These are phyloP conservation scores for Schwanniomyces yamadae DNA, from an alignment of 805 yeast species.

Conservation along the genomic window DNA sequence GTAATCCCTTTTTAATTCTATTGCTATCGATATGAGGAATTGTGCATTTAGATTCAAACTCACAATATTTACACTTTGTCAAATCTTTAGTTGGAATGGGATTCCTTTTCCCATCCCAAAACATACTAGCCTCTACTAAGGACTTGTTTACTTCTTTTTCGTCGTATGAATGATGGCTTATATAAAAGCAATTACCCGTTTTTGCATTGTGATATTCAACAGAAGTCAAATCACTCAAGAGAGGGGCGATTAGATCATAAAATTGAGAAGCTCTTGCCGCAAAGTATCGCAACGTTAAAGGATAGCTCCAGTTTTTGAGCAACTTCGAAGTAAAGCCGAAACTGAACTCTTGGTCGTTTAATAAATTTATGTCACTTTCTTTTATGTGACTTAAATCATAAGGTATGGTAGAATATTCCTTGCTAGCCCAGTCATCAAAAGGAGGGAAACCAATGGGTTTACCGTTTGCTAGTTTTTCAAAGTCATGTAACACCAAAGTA, in stretches of 20 bases:
- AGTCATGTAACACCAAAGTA: constrained; percentile 41
- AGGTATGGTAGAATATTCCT: not conserved
- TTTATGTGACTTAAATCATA: constrained; percentile 8
- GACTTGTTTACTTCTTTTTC: constrained; percentile 23
- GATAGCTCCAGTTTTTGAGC: constrained; percentile 46
- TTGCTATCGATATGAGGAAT: constrained; percentile 17
- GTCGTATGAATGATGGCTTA: constrained; percentile 39
- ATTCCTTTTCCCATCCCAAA: constrained; percentile 60
- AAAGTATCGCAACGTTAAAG: constrained; percentile 57
- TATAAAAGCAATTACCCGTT: constrained; percentile 36
- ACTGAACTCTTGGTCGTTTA: constrained; percentile 18
- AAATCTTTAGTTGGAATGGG: constrained; percentile 45
- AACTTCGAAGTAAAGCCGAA: constrained; percentile 26
- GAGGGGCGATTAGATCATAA: constrained; percentile 30
- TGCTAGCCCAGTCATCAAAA: constrained; percentile 30
- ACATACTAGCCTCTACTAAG: constrained; percentile 35
- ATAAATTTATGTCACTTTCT: constrained; percentile 7
- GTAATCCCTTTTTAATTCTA: constrained; percentile 5
- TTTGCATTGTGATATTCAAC: constrained; percentile 51
- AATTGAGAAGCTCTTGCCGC: constrained; percentile 56
- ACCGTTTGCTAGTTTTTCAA: constrained; percentile 47
- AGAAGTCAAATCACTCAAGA: constrained; percentile 39
- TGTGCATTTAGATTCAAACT: constrained; percentile 36
- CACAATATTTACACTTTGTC: constrained; percentile 54
- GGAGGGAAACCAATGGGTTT: constrained; percentile 37